Evolutionary conservation across 1,139 yeast species (phyloP), one percentile per base, ranked within the genome.

Genomic region (Suhomyces panamericanus): DNA sequence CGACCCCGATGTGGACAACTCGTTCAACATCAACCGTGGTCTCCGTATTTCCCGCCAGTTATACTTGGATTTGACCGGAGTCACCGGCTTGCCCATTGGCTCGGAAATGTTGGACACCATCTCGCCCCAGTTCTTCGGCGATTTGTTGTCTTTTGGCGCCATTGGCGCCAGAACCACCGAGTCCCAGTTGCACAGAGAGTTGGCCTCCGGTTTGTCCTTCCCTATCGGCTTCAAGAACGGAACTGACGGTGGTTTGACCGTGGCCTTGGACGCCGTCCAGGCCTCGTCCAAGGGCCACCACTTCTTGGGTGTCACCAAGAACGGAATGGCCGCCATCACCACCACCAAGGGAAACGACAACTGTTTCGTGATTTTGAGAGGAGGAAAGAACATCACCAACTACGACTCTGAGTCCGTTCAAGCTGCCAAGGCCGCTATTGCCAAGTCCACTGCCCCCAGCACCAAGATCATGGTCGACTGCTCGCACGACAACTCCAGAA

Each of bases 141-240:
- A 93, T 67, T 77, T 90, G 56, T 79, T 93, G 57, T 87, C 96
- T 35, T 83, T 93, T 56, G 99, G 99, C 56, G 99, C 99, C 49
- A 89, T 93, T 70, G 99, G 99, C 62, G 99, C 99, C 44, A 84
- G 99, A 76, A 93, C 99, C 50, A 93, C 99, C 43, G 99, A 93
- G 75, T 89, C 97, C 41, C 99, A 93, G 70, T 80, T 93, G 52
- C 99, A 93, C 74, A 85, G 99, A 70, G 99, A 93, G 71, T 79
- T 93, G 59, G 95, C 98, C 16, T 89, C 97, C 5, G 99, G 98
- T 40, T 78, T 93, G 53, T 87, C 96, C 10, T 93, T 93, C 91
- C 99, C 99, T 48, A 85, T 93, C 50, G 99, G 99, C 44, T 93
- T 93, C 85, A 93, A 93, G 73, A 93, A 93, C 66, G 98, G 98